phyloP scores from a whole-genome alignment of 2,329 filamentous ascomycete species.

The Chrysosporium keratinophilum region DNA sequence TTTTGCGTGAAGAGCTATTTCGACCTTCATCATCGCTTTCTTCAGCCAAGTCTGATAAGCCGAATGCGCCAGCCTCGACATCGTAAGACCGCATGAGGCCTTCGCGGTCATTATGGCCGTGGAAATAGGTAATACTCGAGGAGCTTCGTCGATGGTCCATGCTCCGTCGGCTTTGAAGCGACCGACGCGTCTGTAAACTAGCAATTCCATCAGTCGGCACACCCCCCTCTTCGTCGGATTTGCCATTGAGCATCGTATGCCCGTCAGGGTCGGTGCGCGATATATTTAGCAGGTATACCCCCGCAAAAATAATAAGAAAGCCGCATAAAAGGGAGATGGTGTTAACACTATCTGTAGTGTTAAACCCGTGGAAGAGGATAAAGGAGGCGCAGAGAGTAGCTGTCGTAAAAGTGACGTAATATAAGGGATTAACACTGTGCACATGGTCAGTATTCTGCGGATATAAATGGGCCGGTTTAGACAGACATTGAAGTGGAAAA shows the following conservation, averaged over 20 bases:
- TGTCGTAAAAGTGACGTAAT: slow-evolving; percentile 96
- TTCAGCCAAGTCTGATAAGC: slow-evolving; percentile 67
- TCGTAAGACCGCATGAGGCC: slow-evolving; percentile 85
- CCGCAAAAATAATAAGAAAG: slow-evolving; percentile 89
- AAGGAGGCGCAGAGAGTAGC: slow-evolving; percentile 90
- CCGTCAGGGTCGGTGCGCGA: slow-evolving; percentile 84
- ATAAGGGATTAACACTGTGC: slow-evolving; percentile 77
- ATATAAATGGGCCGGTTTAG: not conserved
- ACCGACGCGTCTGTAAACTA: slow-evolving; percentile 77
- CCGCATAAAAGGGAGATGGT: slow-evolving; percentile 85
- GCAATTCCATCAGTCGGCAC: slow-evolving; percentile 87
- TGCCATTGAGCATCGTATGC: slow-evolving; percentile 52
- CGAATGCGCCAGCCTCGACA: slow-evolving; percentile 66
- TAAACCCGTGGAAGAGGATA: slow-evolving; percentile 91
- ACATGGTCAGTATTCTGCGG: slow-evolving; percentile 16
- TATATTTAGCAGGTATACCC: slow-evolving; percentile 92
- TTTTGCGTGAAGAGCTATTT: slow-evolving; percentile 5
- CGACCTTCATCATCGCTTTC: slow-evolving; percentile 40
- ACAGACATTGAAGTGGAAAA: slow-evolving; percentile 95
- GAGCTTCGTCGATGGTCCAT: slow-evolving; percentile 52
- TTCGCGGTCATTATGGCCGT: slow-evolving; percentile 55
- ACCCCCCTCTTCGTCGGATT: slow-evolving; percentile 54
- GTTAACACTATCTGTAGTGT: slow-evolving; percentile 83
- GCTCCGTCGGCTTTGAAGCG: slow-evolving; percentile 81
- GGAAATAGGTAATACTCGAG: slow-evolving; percentile 50